These are phyloP conservation scores for Rhynchospora breviuscula DNA, from an alignment of 176 grass and related monocot species.

Conservation along the genomic window DNA sequence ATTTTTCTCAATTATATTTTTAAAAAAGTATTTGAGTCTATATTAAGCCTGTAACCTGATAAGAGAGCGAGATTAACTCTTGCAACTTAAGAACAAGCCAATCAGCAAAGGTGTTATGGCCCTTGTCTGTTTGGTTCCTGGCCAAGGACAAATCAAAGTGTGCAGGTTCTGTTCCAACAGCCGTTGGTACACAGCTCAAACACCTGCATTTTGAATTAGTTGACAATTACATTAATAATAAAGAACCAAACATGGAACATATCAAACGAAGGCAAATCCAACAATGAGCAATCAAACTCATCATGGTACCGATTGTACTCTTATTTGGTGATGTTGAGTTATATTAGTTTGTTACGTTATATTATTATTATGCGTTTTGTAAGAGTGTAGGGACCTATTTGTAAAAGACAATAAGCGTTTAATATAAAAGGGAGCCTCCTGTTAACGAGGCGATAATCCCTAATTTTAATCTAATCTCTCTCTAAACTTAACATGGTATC, in stretches of 20 bases:
- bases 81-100: constrained; percentile 96
- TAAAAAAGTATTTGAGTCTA: constrained; percentile 20
- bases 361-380: too few relatives aligned
- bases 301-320: not conserved
- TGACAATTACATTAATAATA: constrained; percentile 12
- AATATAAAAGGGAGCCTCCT: too few relatives aligned
- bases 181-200: constrained; percentile 77
- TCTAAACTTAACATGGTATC: too few relatives aligned
- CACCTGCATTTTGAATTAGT: constrained; percentile 50
- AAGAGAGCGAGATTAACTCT: constrained; percentile 87
- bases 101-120: constrained; percentile 38
- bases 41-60: constrained; percentile 52
- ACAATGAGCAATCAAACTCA: not conserved
- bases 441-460: too few relatives aligned
- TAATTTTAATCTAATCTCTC: too few relatives aligned
- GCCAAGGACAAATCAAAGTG: constrained; percentile 91
- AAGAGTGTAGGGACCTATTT: too few relatives aligned
- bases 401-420: too few relatives aligned
- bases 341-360: too few relatives aligned
- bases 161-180: constrained; percentile 83
- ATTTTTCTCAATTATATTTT: constrained; percentile 5
- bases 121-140: constrained; percentile 40
- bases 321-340: too few relatives aligned
- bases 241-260: not conserved
- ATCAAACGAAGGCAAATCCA: not conserved